These are phyloP conservation scores for Brettanomyces nanus DNA, from an alignment of 805 yeast species.

Conservation along the genomic window DNA sequence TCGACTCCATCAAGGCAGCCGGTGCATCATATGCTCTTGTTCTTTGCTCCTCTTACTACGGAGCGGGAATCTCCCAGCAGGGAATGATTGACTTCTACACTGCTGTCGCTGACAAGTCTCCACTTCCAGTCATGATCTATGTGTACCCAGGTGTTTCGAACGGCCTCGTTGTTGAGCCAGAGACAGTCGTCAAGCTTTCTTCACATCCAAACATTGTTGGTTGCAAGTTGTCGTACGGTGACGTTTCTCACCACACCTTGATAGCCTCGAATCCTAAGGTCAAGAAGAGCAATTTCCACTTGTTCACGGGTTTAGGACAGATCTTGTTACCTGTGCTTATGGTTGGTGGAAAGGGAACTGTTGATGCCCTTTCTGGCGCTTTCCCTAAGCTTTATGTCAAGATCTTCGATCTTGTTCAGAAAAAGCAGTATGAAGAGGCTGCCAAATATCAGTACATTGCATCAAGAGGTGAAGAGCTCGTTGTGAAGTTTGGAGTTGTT, in stretches of 20 bases:
- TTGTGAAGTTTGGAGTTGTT: slow-evolving; percentile 35
- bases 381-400: slow-evolving; percentile 41
- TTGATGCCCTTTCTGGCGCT: slow-evolving; percentile 46
- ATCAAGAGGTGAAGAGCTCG: slow-evolving; percentile 38
- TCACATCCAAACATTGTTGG: slow-evolving; percentile 43
- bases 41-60: slow-evolving; percentile 42
- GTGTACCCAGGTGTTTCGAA: slow-evolving; percentile 45
- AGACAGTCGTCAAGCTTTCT: slow-evolving; percentile 33
- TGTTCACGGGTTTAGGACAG: slow-evolving; percentile 46
- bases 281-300: slow-evolving; percentile 30
- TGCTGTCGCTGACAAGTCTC: slow-evolving; percentile 34
- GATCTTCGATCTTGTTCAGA: slow-evolving; percentile 30
- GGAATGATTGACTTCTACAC: slow-evolving; percentile 39
- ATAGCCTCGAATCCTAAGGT: slow-evolving; percentile 36
- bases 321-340: slow-evolving; percentile 38
- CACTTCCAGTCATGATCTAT: slow-evolving; percentile 37
- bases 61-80: slow-evolving; percentile 34
- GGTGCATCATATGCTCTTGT: slow-evolving; percentile 34
- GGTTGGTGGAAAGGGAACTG: slow-evolving; percentile 41
- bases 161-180: slow-evolving; percentile 29
- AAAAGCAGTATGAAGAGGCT: slow-evolving; percentile 35
- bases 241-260: slow-evolving; percentile 38
- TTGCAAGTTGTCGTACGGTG: slow-evolving; percentile 43
- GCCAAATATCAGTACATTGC: slow-evolving; percentile 32
- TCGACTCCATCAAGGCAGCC: slow-evolving; percentile 26